Evolutionary conservation across 2,329 filamentous ascomycete genomes (phyloP).

Genomic region (Lasiodiplodia theobromae): DNA sequence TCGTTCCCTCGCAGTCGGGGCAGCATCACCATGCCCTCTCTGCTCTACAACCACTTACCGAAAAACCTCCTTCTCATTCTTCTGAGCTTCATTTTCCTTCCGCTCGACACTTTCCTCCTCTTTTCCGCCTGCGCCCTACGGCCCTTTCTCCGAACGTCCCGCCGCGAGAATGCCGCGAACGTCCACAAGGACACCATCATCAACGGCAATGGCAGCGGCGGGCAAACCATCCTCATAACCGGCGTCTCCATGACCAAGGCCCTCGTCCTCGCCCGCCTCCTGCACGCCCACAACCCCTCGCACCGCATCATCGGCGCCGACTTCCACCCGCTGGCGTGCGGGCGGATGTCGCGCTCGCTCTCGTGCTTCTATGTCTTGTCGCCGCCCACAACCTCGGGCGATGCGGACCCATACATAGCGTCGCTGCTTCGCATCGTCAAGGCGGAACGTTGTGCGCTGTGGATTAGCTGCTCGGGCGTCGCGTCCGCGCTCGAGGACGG

Average conservation of each 20-base stretch:
- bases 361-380: conserved; percentile 61
- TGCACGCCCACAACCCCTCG: conserved; percentile 62
- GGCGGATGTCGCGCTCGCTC: conserved; percentile 66
- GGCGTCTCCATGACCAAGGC: conserved; percentile 77
- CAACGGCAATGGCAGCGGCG: conserved; percentile 22
- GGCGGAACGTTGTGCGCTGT: conserved; percentile 70
- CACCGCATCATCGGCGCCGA: conserved; percentile 78
- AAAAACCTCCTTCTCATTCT: conserved; percentile 59
- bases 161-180: neutral
- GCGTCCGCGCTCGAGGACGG: conserved; percentile 72
- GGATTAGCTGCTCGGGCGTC: conserved; percentile 77
- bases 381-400: conserved; percentile 38
- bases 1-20: neutral
- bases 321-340: conserved; percentile 54
- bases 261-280: conserved; percentile 69
- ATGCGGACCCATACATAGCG: conserved; percentile 57
- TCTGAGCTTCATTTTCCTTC: conserved; percentile 44
- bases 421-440: conserved; percentile 66
- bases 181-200: conserved; percentile 29
- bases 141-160: conserved; percentile 37
- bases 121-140: conserved; percentile 44
- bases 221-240: conserved; percentile 71
- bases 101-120: conserved; percentile 43
- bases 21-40: conserved; percentile 32
- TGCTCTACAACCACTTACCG: conserved; percentile 50